phyloP scores from a whole-genome alignment of 495 filamentous ascomycete genomes.

The Talaromyces trachyspermus region DNA sequence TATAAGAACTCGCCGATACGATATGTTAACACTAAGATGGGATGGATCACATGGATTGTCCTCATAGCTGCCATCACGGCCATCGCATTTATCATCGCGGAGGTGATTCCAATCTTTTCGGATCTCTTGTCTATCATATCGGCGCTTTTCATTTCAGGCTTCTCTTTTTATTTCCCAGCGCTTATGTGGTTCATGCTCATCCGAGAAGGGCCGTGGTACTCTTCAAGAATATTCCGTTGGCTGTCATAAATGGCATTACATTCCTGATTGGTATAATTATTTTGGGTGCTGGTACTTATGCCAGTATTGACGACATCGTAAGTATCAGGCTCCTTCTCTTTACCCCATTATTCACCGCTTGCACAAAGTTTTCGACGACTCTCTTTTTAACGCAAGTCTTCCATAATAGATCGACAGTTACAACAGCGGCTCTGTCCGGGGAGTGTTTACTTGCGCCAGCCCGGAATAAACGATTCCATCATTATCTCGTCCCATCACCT shows the following conservation, averaged over 20 bases:
- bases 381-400: too few relatives aligned
- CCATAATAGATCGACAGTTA: constrained; percentile 42
- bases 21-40: constrained; percentile 50
- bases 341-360: too few relatives aligned
- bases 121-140: constrained; percentile 52
- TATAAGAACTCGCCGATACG: constrained; percentile 45
- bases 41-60: constrained; percentile 51
- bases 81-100: constrained; percentile 57
- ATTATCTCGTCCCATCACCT: too few relatives aligned
- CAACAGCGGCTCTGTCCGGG: constrained; percentile 29
- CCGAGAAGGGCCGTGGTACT: constrained; percentile 32
- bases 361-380: too few relatives aligned
- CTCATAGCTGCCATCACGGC: constrained; percentile 47
- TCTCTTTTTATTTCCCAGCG: constrained; percentile 58
- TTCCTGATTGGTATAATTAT: constrained; percentile 34
- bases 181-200: constrained; percentile 56
- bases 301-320: constrained; percentile 50
- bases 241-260: constrained; percentile 8
- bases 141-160: constrained; percentile 56
- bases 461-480: constrained; percentile 11
- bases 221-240: constrained; percentile 20
- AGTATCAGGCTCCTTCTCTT: constrained; percentile 19
- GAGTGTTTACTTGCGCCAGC: constrained; percentile 39
- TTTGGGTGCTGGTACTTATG: constrained; percentile 50
- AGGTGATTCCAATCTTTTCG: constrained; percentile 61